A percentile compares a stretch with the other conserved stretches of the same genome.
phyloP scores from a whole-genome alignment of 2,329 filamentous ascomycete species.

The Alternaria atra region DNA sequence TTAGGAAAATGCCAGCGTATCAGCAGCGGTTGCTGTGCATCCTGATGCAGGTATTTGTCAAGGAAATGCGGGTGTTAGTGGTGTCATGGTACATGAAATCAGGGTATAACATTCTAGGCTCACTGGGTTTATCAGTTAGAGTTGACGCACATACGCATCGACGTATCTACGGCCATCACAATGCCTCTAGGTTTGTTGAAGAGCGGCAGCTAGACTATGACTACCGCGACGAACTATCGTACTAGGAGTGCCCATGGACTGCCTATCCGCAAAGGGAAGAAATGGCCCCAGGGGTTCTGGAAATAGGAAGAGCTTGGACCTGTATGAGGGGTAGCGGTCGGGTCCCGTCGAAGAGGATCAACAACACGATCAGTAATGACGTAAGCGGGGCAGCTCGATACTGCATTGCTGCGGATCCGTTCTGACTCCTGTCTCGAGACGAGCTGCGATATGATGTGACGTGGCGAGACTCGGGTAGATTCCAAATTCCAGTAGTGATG shows the following conservation, averaged over 20 bases:
- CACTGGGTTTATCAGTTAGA: not conserved
- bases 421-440: not conserved
- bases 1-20: slow-evolving; percentile 8
- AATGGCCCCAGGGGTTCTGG: not conserved
- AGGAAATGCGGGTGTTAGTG: not conserved
- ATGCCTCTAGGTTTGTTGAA: not conserved
- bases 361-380: not conserved
- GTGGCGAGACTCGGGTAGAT: not conserved
- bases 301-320: not conserved
- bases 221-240: not conserved
- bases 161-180: not conserved
- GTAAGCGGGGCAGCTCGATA: slow-evolving; percentile 3
- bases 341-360: not conserved
- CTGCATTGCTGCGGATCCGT: not conserved
- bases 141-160: not conserved
- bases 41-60: slow-evolving; percentile 13
- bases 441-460: not conserved
- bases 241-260: not conserved
- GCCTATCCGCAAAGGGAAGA: not conserved
- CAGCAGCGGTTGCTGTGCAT: not conserved
- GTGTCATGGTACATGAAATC: not conserved
- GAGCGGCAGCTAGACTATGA: not conserved
- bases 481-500: not conserved
- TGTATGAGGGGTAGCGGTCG: not conserved
- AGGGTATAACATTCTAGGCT: not conserved